Percentiles rank a stretch among this genome's conserved stretches.
Conservation (phyloP, 192 early-diverging fungal species). For the Linnemannia zychae region DNA sequence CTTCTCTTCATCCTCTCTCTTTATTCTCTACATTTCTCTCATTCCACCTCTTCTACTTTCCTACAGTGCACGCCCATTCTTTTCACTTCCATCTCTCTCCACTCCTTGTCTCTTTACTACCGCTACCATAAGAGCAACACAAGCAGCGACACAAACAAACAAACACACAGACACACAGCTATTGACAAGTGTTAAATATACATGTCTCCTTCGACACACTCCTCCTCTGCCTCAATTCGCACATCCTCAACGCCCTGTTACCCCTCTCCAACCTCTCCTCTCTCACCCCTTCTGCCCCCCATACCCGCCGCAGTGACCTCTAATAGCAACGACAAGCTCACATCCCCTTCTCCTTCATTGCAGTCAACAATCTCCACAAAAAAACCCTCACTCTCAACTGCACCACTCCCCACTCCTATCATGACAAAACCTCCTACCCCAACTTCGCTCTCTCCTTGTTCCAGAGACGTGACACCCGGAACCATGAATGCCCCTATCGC, state of each 20-base stretch:
- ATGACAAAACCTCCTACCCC: conserved; percentile 2
- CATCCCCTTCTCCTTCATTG: not conserved
- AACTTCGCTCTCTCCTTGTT: not conserved
- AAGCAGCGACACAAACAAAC: too few relatives aligned
- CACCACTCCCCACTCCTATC: not conserved
- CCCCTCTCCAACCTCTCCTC: conserved; percentile 26
- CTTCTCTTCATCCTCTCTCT: not conserved
- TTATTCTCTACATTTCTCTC: not conserved
- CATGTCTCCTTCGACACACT: too few relatives aligned
- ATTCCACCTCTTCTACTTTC: too few relatives aligned
- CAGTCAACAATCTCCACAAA: not conserved
- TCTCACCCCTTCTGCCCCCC: not conserved
- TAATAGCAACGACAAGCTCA: not conserved
- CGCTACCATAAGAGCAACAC: not conserved
- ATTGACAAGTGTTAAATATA: too few relatives aligned
- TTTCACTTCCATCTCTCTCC: too few relatives aligned
- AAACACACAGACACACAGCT: not conserved
- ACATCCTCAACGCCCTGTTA: not conserved
- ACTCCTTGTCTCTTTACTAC: not conserved
- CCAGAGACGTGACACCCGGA: not conserved
- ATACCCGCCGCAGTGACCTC: not conserved
- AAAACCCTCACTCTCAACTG: not conserved
- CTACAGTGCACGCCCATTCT: too few relatives aligned
- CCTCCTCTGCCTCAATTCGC: not conserved
- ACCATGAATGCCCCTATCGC: not conserved